Base-by-base conservation (phyloP, 164 flowering plant species). In the Piper longum region DNA sequence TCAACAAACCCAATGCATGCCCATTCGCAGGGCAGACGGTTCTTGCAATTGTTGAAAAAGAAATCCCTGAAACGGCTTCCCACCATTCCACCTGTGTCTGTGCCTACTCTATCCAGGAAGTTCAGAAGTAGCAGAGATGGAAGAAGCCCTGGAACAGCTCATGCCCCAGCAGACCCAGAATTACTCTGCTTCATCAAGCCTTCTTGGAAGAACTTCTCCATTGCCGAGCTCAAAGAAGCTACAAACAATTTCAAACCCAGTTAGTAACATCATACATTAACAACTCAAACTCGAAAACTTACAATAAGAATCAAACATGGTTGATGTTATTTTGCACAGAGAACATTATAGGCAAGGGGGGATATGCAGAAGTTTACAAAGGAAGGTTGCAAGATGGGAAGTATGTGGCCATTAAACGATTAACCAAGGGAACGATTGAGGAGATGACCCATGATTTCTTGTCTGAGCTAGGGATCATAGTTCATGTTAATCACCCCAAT, bases 401-500 rank as follows among this genome's bases (percentile, higher is more conserved):
- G 45, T 58, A 65, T 42, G 85, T 88, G 56, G 99, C 99, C 18
- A 66, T 93, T 13, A 93, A 93, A 73, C 69, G 82, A 65, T 75
- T 93, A 43, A 82, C 75, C 0, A 72, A 83, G 70, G 99, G 97
- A 71, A 78, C 78, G 16, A 66, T 69, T 4, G 97, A 88, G 66
- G 95, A 90, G 63, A 84, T 79, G 82, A 81, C 78, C 8, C 68
- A 75, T 26, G 96, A 88, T 62, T 93, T 84, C 74, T 71, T 93
- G 42, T 83, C 93, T 0, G 97, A 93, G 78, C 89, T 93, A 57
- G 99, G 99, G 54, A 82, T 88, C n/a, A 84, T 93, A 61, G 96
- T 81, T 57, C 96, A 93, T 74, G 87, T 87, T 8, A 77, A 87
- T 66, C 97, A 93, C 76, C 95, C 86, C 1, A 93, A 93, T 65